Evolutionary conservation across 352 stramenopile genomes (phyloP), one percentile per base, ranked within the genome.

Genomic region (Globisporangium nunn): DNA sequence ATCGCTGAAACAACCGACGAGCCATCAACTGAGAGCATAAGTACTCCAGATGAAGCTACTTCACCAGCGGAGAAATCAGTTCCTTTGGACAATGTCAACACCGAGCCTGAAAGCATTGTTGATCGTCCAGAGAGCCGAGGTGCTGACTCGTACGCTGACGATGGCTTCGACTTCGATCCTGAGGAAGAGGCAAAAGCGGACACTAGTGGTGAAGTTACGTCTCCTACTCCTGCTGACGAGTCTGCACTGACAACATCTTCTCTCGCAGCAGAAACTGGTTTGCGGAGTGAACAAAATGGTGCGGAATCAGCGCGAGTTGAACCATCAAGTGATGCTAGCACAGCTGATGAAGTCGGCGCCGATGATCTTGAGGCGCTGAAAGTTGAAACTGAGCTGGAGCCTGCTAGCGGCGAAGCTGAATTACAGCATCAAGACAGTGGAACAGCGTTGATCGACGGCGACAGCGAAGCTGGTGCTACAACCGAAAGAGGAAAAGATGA

Each of bases 91-190:
- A n/a, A 51, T 10, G 28, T 14, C 17, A 49, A 0, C 44, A 7
- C 46, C 4, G 23, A 41, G 35, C 8, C 8, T 30, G 39, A 52
- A 23, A 31, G 10, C 4, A 23, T 41, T 15, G 17, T 10, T 18
- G 58, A 64, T 29, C 58, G 58, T 18, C 45, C 50, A 8, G 44
- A 37, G 39, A 63, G 43, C 30, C 50, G 44, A 28, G 58, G 52
- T 15, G 44, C 39, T 48, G 52, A 64, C 29, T 51, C 58, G 46
- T 64, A 59, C 23, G 58, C 52, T 12, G 58, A 59, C 7, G 58
- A 59, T 6, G 46, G 51, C 17, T 64, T 64, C 39, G 58, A 59
- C 17, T 49, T 49, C 37, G 52, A 59, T 11, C 35, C 48, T 7
- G 58, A 56, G 10, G 51, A 44, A 8, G 56, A 48, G 17, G 31